These are phyloP conservation scores for Endoconidiophora polonica DNA, from an alignment of 2,329 filamentous ascomycete species.

Conservation along the genomic window DNA sequence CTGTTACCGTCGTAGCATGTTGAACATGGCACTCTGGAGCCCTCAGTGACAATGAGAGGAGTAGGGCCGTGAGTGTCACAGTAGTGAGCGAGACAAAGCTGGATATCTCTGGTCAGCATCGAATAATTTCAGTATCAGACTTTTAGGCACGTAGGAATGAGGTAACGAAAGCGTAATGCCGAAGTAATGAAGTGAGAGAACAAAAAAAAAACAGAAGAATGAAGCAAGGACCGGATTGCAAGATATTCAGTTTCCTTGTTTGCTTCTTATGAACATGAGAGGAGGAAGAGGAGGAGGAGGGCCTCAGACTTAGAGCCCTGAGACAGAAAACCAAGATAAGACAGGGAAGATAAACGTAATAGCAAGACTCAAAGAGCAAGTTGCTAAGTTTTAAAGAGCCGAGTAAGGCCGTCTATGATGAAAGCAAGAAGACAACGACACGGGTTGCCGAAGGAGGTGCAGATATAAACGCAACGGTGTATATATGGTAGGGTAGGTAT, in stretches of 20 bases:
- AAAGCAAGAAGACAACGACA: background rate
- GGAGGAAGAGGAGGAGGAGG: background rate
- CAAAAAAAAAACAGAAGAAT: background rate
- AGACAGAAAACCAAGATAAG: background rate
- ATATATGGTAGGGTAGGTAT: background rate
- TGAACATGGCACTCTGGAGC: slow-evolving; percentile 41
- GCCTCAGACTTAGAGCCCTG: background rate
- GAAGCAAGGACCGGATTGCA: background rate
- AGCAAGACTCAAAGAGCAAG: background rate
- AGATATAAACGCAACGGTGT: background rate
- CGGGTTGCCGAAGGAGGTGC: background rate
- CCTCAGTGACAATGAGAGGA: slow-evolving; percentile 53
- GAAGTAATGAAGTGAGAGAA: background rate
- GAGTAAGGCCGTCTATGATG: background rate
- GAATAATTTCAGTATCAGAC: background rate
- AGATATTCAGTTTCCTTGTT: background rate
- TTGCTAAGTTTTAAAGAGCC: background rate
- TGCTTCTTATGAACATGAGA: background rate
- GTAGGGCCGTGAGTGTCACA: slow-evolving; percentile 55
- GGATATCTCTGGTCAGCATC: slow-evolving; percentile 20
- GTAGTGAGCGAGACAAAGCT: slow-evolving; percentile 55
- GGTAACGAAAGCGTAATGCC: background rate
- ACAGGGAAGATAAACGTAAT: background rate
- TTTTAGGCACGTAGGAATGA: background rate
- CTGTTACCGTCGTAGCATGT: slow-evolving; percentile 36